Evolutionary conservation across 2,329 filamentous ascomycete species (phyloP), one percentile per base, ranked within the genome.

Genomic region (Botrytis porri): DNA sequence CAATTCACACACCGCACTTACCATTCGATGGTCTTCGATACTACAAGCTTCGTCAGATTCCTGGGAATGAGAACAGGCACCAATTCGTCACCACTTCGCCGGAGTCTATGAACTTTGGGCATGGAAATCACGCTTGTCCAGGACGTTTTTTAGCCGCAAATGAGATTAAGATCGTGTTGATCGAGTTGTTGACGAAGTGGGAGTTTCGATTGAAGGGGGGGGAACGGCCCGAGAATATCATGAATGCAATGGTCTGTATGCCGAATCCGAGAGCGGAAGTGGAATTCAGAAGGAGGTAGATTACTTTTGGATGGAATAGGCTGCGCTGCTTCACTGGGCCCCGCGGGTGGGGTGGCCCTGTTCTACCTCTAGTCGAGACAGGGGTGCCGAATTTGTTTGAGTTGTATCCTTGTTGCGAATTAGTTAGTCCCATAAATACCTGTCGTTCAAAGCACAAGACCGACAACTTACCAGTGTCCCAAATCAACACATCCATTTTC

Each of bases 51-150:
- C 75, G 78, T 57, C 39, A 67, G 9, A 74, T 75, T 45, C 61
- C 70, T 5, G 78, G 79, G 25, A 76, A 77, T 14, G 78, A 80
- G 54, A 76, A 77, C 48, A 77, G 75, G 67, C 73, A 78, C 45
- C 77, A 83, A 74, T 81, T 82, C 67, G 80, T 81, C 9, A 81
- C 81, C 45, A 48, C 63, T 65, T 37, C 35, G 41, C n/a, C 74
- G 60, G 77, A 79, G 7, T 79, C 78, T 61, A 76, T 80, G 63
- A 66, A 73, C 22, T 84, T 83, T 73, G 82, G 83, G 12, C 79
- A 83, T 74, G 83, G 83, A 35, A 79, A 80, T 70, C 82, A 83
- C 65, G 82, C 82, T 20, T 84, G 83, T 41, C 83, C 83, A 0
- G 83, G 83, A 0, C 77, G 83, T 1, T 84, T 84, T 77, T 78